Percentiles rank a stretch among this genome's conserved stretches.
Evolutionary conservation across 768 basidiomycete genomes (phyloP).

Genomic region (Russula foetens): DNA sequence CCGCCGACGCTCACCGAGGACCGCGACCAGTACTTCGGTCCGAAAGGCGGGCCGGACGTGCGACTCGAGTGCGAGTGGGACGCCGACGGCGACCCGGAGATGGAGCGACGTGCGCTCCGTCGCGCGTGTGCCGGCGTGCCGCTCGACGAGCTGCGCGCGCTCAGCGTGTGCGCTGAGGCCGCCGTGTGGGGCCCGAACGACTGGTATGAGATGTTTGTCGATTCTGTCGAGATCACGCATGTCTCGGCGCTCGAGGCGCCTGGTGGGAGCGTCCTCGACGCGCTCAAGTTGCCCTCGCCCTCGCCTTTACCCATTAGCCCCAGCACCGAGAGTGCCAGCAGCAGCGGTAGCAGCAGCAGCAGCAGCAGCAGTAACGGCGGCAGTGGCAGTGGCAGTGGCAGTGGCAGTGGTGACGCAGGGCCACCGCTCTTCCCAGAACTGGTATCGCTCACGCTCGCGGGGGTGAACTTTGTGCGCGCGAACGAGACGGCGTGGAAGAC

Average conservation of each 20-base stretch:
- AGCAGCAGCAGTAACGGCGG: not conserved
- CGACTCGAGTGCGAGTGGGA: slow-evolving; percentile 15
- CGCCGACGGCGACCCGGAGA: slow-evolving; percentile 2
- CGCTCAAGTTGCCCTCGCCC: not conserved
- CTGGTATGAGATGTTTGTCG: slow-evolving; percentile 5
- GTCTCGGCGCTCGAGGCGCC: slow-evolving; percentile 3
- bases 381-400: too few relatives aligned
- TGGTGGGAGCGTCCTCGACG: slow-evolving; percentile 8
- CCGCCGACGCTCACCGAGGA: slow-evolving; percentile 1
- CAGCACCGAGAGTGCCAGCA: too few relatives aligned
- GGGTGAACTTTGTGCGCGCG: slow-evolving; percentile 10
- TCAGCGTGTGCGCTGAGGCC: not conserved
- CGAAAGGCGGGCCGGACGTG: not conserved
- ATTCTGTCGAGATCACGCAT: slow-evolving; percentile 5
- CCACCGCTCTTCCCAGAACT: slow-evolving; percentile 1
- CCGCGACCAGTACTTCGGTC: slow-evolving; percentile 4
- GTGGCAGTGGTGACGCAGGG: not conserved
- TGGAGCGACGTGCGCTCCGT: slow-evolving; percentile 3
- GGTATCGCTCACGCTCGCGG: slow-evolving; percentile 6
- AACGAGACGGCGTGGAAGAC: not conserved
- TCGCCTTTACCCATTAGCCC: not conserved
- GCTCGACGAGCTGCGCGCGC: slow-evolving; percentile 1
- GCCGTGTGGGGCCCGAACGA: slow-evolving; percentile 4
- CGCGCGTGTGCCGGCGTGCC: slow-evolving; percentile 1
- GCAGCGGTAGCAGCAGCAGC: too few relatives aligned